Percentiles rank a stretch among this genome's conserved stretches.
phyloP scores from a whole-genome alignment of 352 stramenopile genomes.

The Phytopythium helicoides region DNA sequence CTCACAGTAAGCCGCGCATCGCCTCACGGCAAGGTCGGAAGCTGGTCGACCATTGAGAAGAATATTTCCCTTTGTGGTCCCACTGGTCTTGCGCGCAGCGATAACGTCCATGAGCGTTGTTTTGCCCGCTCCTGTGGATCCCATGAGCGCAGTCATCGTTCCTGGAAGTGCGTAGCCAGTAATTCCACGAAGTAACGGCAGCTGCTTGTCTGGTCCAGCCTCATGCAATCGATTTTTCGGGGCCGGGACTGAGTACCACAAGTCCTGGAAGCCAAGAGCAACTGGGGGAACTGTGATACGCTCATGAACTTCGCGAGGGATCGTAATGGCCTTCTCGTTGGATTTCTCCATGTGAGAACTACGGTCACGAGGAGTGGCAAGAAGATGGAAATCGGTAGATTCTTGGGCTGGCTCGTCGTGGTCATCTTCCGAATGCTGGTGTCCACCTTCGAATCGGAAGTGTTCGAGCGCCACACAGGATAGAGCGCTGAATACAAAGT shows the following conservation, averaged over 20 bases:
- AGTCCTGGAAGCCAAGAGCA: slow-evolving; percentile 37
- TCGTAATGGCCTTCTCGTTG: slow-evolving; percentile 7
- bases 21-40: slow-evolving; percentile 39
- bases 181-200: slow-evolving; percentile 79
- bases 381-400: too few species aligned
- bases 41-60: slow-evolving; percentile 45
- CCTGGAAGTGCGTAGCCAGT: slow-evolving; percentile 47
- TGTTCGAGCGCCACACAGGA: not conserved
- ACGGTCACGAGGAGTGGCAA: slow-evolving; percentile 15
- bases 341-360: slow-evolving; percentile 8
- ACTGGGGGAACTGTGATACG: slow-evolving; percentile 28
- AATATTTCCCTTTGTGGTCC: slow-evolving; percentile 38
- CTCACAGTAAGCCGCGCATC: slow-evolving; percentile 44
- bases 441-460: not conserved
- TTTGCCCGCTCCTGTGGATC: slow-evolving; percentile 46
- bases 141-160: slow-evolving; percentile 61
- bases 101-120: slow-evolving; percentile 40
- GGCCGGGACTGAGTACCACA: slow-evolving; percentile 37
- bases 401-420: too few species aligned
- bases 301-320: slow-evolving; percentile 19
- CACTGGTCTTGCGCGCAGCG: slow-evolving; percentile 29
- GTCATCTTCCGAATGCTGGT: too few species aligned
- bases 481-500: slow-evolving; percentile 5
- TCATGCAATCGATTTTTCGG: slow-evolving; percentile 31
- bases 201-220: slow-evolving; percentile 25